These are phyloP conservation scores for Cnidoscolus chayamansa DNA, from an alignment of 441 rosid genomes.

Conservation along the genomic window DNA sequence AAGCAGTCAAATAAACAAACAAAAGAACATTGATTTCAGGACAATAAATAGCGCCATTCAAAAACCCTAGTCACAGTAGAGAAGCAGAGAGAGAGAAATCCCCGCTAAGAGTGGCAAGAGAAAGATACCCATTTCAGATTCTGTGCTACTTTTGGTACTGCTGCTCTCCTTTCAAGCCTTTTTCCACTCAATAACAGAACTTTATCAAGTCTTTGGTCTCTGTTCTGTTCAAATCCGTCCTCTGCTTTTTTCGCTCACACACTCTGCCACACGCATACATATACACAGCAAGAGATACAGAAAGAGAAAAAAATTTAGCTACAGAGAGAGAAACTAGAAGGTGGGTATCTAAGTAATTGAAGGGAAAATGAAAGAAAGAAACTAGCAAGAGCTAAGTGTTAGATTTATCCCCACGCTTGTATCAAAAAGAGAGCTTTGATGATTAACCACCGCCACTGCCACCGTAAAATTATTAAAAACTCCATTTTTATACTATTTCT, in stretches of 20 bases:
- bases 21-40: slow-evolving; percentile 62
- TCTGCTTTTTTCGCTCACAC: slow-evolving; percentile 16
- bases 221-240: slow-evolving; percentile 29
- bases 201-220: slow-evolving; percentile 42
- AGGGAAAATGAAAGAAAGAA: slow-evolving; percentile 17
- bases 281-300: not conserved
- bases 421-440: slow-evolving; percentile 88
- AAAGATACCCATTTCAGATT: slow-evolving; percentile 86
- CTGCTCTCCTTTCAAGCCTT: slow-evolving; percentile 37
- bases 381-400: slow-evolving; percentile 40
- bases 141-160: slow-evolving; percentile 63
- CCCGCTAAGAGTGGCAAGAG: slow-evolving; percentile 48
- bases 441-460: slow-evolving; percentile 89
- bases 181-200: slow-evolving; percentile 33
- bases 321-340: slow-evolving; percentile 16
- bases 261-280: slow-evolving; percentile 21
- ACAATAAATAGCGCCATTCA: slow-evolving; percentile 50
- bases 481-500: not conserved
- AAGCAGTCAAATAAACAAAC: slow-evolving; percentile 56
- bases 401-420: slow-evolving; percentile 98
- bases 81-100: slow-evolving; percentile 23
- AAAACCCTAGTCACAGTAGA: slow-evolving; percentile 61
- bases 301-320: slow-evolving; percentile 9
- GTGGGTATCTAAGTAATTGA: slow-evolving; percentile 29
- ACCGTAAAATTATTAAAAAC: slow-evolving; percentile 34